Base-by-base conservation (phyloP, 2,329 filamentous ascomycete genomes). In the Talaromyces sp. region DNA sequence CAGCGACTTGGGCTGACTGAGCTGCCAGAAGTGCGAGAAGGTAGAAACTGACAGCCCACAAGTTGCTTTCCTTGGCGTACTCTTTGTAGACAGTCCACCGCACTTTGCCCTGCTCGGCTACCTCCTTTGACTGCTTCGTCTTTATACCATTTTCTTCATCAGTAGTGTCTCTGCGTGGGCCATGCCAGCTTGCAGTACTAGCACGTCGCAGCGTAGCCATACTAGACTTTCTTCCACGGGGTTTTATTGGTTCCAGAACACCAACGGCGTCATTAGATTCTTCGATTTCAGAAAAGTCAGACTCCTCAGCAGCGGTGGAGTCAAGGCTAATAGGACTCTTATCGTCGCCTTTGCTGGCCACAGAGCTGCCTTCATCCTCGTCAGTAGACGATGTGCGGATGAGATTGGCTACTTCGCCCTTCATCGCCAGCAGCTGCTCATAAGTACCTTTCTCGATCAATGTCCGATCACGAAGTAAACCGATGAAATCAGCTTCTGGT, bases 51-150 rank as follows among this genome's bases (percentile, higher is more conserved):
- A 99, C 95, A 13, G 95, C 96, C 60, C 85, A 80, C 17, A 97
- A 76, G 73, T 98, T 97, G 80, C 91, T 97, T 62, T 91, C 91
- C 77, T 91, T 96, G 60, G 95, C 96, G 70, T 99, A 99, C 76
- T 97, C 93, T 19, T 82, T 81, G 71, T 99, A 99, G 29, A 99
- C 93, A 65, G 87, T 84, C 93, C 95, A 98, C 76, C 97, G 98
- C 67, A 99, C 95, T 74, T 98, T 97, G 70, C 95, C 95, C 77
- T 99, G 92, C 74, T 99, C 92, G 2, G 86, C 84, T 66, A 89
- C 89, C 74, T 99, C 95, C 76, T 96, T 96, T 60, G 82, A 83
- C 75, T 97, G 93, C 71, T 88, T 91, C 51, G 89, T 92, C 77
- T 91, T 93, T 69, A 88, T 80, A 58, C 73, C 66, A 41, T 84